A percentile compares a stretch with the other conserved stretches of the same genome.
phyloP scores from a whole-genome alignment of 2,329 filamentous ascomycete species.

The Fusarium chaquense region DNA sequence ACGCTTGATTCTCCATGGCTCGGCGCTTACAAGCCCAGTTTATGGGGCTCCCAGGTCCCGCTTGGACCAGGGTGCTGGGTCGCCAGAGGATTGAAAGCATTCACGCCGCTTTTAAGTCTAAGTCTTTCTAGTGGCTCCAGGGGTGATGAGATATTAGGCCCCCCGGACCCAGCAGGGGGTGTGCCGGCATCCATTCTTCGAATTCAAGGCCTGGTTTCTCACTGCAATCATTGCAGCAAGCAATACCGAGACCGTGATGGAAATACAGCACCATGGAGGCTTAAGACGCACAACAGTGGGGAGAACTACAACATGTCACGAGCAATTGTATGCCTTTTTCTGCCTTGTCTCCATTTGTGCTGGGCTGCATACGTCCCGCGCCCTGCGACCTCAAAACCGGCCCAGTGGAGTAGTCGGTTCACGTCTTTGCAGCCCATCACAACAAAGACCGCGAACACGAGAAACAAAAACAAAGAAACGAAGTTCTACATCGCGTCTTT shows the following conservation, averaged over 20 bases:
- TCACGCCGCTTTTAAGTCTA: slow-evolving; percentile 44
- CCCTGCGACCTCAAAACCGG: slow-evolving; percentile 42
- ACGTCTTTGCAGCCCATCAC: slow-evolving; percentile 29
- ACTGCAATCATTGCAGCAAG: slow-evolving; percentile 5
- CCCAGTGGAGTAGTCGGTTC: slow-evolving; percentile 40
- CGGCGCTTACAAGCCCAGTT: slow-evolving; percentile 52
- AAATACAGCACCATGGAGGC: not conserved
- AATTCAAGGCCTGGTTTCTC: slow-evolving; percentile 3
- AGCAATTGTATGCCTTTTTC: slow-evolving; percentile 6
- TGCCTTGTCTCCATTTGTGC: slow-evolving; percentile 22
- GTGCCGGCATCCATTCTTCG: slow-evolving; percentile 29
- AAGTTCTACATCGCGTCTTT: not conserved
- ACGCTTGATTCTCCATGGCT: slow-evolving; percentile 32
- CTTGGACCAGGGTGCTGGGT: slow-evolving; percentile 48
- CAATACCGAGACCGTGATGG: not conserved
- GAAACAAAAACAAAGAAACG: slow-evolving; percentile 12
- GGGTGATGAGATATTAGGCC: slow-evolving; percentile 10
- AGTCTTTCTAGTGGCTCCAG: slow-evolving; percentile 24
- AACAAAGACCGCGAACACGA: slow-evolving; percentile 18
- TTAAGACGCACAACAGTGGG: not conserved
- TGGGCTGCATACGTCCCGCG: slow-evolving; percentile 31
- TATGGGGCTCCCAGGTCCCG: slow-evolving; percentile 22
- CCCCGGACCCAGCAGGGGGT: slow-evolving; percentile 9
- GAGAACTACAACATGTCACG: slow-evolving; percentile 10
- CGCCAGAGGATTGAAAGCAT: slow-evolving; percentile 27